Conservation (phyloP, 305 asterid genomes). For the Fraxinus velutina region DNA sequence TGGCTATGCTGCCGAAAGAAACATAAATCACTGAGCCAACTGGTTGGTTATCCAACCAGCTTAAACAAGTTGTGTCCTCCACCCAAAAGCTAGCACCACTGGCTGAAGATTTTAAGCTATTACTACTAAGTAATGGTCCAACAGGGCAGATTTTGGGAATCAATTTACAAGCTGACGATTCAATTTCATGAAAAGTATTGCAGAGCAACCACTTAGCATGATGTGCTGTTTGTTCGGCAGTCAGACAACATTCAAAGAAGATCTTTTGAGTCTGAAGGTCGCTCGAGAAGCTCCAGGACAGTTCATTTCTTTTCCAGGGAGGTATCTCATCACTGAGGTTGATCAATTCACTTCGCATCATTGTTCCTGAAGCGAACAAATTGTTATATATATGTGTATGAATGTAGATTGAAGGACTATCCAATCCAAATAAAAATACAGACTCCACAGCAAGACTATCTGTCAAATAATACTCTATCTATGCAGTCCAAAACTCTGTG, state of each 20-base stretch:
- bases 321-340: conserved; percentile 29
- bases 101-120: not conserved
- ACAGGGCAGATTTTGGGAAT: conserved; percentile 17
- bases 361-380: conserved; percentile 22
- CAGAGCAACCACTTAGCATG: conserved; percentile 15
- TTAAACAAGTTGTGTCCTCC: conserved; percentile 24
- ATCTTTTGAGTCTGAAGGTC: conserved; percentile 28
- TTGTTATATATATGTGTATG: not conserved
- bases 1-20: conserved; percentile 44
- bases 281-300: conserved; percentile 27
- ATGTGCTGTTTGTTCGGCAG: not conserved
- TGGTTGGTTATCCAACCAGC: conserved; percentile 28
- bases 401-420: not conserved
- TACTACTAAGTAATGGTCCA: conserved; percentile 16
- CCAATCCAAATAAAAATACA: not conserved
- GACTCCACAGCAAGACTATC: not conserved
- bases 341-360: conserved; percentile 19
- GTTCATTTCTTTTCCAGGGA: conserved; percentile 24
- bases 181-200: conserved; percentile 23
- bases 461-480: not conserved
- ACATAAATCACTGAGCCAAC: conserved; percentile 43
- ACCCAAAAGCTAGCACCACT: not conserved
- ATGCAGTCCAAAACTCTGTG: not conserved
- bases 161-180: conserved; percentile 20
- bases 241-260: conserved; percentile 24